A percentile compares a stretch with the other conserved stretches of the same genome.
These are phyloP conservation scores for Basipetospora chlamydospora DNA, from an alignment of 2,329 filamentous ascomycete species.

Conservation along the genomic window DNA sequence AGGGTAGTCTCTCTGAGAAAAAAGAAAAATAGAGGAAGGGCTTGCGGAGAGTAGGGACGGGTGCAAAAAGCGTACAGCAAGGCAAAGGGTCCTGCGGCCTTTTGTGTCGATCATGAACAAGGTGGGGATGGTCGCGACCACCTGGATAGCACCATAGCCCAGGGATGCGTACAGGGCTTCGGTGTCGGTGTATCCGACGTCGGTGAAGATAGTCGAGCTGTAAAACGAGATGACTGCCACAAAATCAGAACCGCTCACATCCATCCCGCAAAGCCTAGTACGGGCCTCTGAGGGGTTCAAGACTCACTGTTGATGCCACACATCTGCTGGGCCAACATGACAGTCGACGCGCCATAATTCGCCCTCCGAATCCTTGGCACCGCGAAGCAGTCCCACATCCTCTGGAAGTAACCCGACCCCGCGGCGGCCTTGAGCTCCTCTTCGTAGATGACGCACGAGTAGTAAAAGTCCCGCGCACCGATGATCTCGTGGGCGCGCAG, in stretches of 20 bases:
- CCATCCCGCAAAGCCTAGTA: neutral
- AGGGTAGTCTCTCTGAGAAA: too few relatives aligned
- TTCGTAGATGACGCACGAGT: slow-evolving; percentile 8
- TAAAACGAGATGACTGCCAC: slow-evolving; percentile 18
- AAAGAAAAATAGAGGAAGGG: too few relatives aligned
- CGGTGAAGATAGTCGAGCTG: slow-evolving; percentile 15
- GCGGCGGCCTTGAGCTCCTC: slow-evolving; percentile 5
- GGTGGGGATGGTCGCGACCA: slow-evolving; percentile 18
- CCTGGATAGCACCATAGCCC: slow-evolving; percentile 19
- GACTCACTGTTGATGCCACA: slow-evolving; percentile 4
- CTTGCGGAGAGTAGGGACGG: neutral
- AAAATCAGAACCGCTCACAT: slow-evolving; percentile 2
- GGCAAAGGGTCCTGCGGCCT: slow-evolving; percentile 11
- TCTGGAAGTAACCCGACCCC: slow-evolving; percentile 5
- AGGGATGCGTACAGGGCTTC: slow-evolving; percentile 18
- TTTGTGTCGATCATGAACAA: slow-evolving; percentile 14
- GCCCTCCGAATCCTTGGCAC: slow-evolving; percentile 7
- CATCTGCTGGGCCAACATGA: slow-evolving; percentile 8
- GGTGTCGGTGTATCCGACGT: slow-evolving; percentile 14
- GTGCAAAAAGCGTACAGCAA: slow-evolving; percentile 9
- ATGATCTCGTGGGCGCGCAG: slow-evolving; percentile 10
- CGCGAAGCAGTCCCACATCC: slow-evolving; percentile 7
- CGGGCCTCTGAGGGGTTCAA: too few relatives aligned
- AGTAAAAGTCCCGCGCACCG: slow-evolving; percentile 9
- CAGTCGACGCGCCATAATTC: slow-evolving; percentile 8